These are phyloP conservation scores for Candolleomyces eurysporus DNA, from an alignment of 768 basidiomycete species.

Conservation along the genomic window DNA sequence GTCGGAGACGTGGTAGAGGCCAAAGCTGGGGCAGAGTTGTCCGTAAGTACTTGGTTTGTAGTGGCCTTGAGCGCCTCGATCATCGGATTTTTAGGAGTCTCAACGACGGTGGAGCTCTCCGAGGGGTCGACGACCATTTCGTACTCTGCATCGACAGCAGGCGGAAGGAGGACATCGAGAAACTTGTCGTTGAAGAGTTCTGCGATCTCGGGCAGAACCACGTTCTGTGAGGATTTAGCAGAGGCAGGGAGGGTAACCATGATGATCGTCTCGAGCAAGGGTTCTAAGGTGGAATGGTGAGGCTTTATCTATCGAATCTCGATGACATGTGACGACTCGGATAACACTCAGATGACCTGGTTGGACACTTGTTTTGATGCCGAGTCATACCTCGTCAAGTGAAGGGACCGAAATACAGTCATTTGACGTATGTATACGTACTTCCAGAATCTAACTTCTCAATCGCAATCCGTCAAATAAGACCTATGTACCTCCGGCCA, in stretches of 20 bases:
- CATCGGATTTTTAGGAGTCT: conserved; percentile 40
- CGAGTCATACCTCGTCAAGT: no score
- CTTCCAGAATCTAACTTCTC: no score
- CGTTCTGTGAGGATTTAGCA: conserved; percentile 35
- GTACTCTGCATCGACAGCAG: conserved; percentile 5
- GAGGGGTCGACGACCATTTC: conserved; percentile 4
- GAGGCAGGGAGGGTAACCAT: conserved; percentile 19
- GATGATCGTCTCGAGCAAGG: not conserved
- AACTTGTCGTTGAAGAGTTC: conserved; percentile 58
- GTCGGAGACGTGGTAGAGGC: conserved; percentile 48
- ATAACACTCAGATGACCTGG: no score
- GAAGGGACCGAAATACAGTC: no score
- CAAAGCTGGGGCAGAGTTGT: conserved; percentile 50
- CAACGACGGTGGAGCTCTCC: not conserved
- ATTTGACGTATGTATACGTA: no score
- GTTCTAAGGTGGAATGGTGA: not conserved
- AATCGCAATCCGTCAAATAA: no score
- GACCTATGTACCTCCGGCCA: no score
- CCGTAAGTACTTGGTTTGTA: conserved; percentile 44
- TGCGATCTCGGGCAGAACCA: conserved; percentile 54
- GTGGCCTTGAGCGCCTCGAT: conserved; percentile 50
- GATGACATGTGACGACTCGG: no score
- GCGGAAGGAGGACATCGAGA: conserved; percentile 55
- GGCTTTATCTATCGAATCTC: no score
- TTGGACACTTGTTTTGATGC: no score